Conservation (phyloP, 768 basidiomycete species). For the Suillus americanus region DNA sequence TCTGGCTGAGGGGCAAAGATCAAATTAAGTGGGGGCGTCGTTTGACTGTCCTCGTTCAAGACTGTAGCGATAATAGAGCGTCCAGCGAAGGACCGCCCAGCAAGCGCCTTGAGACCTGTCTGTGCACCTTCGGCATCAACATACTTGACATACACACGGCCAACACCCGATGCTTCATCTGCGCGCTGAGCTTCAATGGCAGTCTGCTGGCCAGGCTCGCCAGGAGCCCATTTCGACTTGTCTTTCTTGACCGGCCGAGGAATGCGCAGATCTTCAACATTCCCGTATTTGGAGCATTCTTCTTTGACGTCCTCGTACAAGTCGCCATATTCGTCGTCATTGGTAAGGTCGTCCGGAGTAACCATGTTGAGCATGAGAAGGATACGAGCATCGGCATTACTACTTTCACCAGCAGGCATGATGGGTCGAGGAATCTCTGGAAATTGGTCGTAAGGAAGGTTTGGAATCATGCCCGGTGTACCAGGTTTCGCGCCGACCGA, state of each 20-base stretch:
- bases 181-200: constrained; percentile 66
- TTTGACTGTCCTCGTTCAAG: constrained; percentile 80
- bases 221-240: constrained; percentile 72
- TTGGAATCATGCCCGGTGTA: constrained; percentile 55
- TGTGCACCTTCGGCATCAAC: constrained; percentile 57
- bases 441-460: constrained; percentile 77
- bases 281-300: constrained; percentile 80
- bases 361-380: constrained; percentile 99
- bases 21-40: constrained; percentile 76
- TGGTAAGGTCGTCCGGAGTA: constrained; percentile 83
- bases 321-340: constrained; percentile 92
- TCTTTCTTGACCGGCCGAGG: constrained; percentile 88
- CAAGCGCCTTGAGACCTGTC: constrained; percentile 79
- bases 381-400: constrained; percentile 67
- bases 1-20: constrained; percentile 86
- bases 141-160: constrained; percentile 95
- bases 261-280: constrained; percentile 82
- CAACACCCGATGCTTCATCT: constrained; percentile 92
- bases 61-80: constrained; percentile 86
- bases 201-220: constrained; percentile 58
- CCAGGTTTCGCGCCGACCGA: constrained; percentile 89
- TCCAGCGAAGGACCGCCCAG: constrained; percentile 86
- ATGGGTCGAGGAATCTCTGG: constrained; percentile 85
- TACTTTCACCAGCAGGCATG: constrained; percentile 77
- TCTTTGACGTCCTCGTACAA: constrained; percentile 93